phyloP scores from a whole-genome alignment of 768 basidiomycete species.

The Kwoniella shandongensis region DNA sequence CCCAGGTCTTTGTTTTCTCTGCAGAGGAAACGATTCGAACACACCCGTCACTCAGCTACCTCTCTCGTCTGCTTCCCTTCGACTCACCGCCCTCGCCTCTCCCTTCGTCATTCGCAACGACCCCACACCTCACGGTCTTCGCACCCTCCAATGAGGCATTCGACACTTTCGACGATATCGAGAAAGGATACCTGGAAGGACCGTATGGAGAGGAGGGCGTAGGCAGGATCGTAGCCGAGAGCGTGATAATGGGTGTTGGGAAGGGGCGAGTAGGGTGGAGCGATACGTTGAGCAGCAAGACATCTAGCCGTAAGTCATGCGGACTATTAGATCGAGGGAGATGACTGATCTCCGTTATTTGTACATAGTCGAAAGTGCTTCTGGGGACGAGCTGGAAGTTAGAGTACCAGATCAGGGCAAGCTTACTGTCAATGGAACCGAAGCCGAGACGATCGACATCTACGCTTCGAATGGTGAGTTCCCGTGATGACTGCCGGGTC shows the following conservation, averaged over 20 bases:
- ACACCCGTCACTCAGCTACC: constrained; percentile 68
- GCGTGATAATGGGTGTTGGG: constrained; percentile 36
- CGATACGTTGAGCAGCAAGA: constrained; percentile 35
- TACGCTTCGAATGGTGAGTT: constrained; percentile 76
- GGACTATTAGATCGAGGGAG: too few relatives aligned
- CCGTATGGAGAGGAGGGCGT: constrained; percentile 81
- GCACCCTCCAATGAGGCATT: constrained; percentile 84
- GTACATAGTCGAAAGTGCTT: constrained; percentile 10
- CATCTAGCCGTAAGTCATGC: constrained; percentile 18
- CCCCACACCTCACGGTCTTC: constrained; percentile 79
- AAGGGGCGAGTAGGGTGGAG: constrained; percentile 53
- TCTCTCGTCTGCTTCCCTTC: constrained; percentile 68
- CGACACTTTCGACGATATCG: constrained; percentile 66
- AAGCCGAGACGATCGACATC: constrained; percentile 65
- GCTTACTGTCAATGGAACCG: constrained; percentile 55
- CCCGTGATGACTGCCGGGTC: neutral
- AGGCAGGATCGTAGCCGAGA: constrained; percentile 64
- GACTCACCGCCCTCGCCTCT: constrained; percentile 52
- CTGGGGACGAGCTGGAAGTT: constrained; percentile 30
- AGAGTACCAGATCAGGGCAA: constrained; percentile 60
- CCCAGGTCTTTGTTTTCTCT: neutral
- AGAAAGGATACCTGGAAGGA: constrained; percentile 84
- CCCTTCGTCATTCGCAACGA: constrained; percentile 56
- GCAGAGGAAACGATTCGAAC: constrained; percentile 65
- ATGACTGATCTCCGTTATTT: too few relatives aligned